phyloP scores from a whole-genome alignment of 148 eudicot genomes.

The Vaccinium macrocarpon region DNA sequence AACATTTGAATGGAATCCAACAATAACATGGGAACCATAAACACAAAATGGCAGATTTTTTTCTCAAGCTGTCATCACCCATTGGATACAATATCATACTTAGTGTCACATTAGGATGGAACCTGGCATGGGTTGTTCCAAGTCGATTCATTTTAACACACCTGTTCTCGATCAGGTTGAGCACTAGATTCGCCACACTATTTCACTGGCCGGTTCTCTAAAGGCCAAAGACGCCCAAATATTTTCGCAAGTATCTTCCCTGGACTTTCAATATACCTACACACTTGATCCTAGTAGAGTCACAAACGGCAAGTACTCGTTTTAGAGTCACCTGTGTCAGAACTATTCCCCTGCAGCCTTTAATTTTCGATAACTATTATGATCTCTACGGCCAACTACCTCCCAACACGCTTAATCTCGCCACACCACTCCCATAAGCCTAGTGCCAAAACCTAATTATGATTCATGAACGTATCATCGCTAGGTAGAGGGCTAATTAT shows the following conservation, averaged over 20 bases:
- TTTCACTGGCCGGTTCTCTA: not conserved
- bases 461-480: no score
- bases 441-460: no score
- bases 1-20: not conserved
- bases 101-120: not conserved
- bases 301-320: no score
- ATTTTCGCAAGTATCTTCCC: not conserved
- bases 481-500: no score
- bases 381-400: no score
- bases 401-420: no score
- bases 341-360: no score
- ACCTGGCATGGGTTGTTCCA: not conserved
- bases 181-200: not conserved
- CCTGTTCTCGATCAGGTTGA: not conserved
- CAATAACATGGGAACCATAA: not conserved
- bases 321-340: no score
- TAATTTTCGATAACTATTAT: no score
- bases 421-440: no score
- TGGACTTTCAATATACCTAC: not conserved
- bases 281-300: not conserved
- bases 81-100: not conserved
- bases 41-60: not conserved
- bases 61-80: not conserved
- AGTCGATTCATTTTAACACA: not conserved
- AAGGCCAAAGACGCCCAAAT: not conserved